Evolutionary conservation across 176 grass and related monocot genomes (phyloP).

Genomic region (Oryza punctata): DNA sequence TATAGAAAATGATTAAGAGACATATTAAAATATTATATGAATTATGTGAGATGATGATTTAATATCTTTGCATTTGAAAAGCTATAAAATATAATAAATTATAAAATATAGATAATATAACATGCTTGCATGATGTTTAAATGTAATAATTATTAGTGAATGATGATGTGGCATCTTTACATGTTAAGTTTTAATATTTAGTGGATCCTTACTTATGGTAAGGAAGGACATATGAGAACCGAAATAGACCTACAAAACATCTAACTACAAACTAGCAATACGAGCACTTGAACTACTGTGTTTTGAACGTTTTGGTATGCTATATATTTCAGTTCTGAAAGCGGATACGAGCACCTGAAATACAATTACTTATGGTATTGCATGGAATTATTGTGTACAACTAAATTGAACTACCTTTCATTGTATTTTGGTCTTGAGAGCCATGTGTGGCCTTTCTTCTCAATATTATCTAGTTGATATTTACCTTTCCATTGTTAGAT

Average conservation of each 20-base stretch:
- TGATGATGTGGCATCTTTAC: too few species aligned
- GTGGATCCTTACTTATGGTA: too few species aligned
- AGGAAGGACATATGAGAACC: too few species aligned
- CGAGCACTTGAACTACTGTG: neutral
- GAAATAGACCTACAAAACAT: neutral
- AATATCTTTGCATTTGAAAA: too few species aligned
- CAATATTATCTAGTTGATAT: neutral
- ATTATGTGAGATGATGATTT: too few species aligned
- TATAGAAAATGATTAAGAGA: too few species aligned
- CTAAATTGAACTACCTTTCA: neutral
- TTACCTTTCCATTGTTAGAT: conserved; percentile 41
- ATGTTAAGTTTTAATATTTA: too few species aligned
- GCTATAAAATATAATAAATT: too few species aligned
- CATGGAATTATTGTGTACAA: neutral
- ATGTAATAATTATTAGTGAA: too few species aligned
- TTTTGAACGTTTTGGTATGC: neutral
- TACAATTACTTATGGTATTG: neutral
- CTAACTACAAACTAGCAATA: neutral
- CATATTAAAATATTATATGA: too few species aligned
- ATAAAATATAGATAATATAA: too few species aligned
- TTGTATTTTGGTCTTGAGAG: neutral
- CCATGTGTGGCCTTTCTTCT: neutral
- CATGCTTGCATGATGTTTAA: too few species aligned
- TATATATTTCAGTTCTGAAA: neutral
- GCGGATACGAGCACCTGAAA: neutral